Evolutionary conservation across 2,329 filamentous ascomycete species (phyloP).

Genomic region (Neoascochyta sp.): DNA sequence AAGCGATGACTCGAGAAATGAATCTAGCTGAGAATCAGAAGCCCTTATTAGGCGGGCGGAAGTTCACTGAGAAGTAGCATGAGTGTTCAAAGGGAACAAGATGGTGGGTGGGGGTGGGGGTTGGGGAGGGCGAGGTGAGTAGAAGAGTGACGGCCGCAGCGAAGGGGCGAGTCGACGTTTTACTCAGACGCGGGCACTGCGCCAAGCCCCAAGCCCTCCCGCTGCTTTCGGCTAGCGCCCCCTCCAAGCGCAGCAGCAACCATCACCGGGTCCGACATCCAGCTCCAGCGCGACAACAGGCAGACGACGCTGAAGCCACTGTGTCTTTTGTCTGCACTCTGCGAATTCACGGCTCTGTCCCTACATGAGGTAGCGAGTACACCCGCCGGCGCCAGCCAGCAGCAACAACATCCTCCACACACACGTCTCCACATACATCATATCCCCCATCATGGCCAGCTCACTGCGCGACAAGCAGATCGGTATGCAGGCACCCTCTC

Average conservation of each 20-base stretch:
- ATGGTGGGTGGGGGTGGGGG: slow-evolving; percentile 16
- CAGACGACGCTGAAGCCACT: slow-evolving; percentile 19
- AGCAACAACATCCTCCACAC: too few species aligned
- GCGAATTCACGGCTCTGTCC: slow-evolving; percentile 1
- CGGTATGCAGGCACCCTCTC: slow-evolving; percentile 15
- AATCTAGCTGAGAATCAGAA: slow-evolving; percentile 37
- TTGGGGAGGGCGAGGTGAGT: slow-evolving; percentile 23
- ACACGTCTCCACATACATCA: too few species aligned
- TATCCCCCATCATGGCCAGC: slow-evolving; percentile 32
- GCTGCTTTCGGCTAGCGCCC: too few species aligned
- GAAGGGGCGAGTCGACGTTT: slow-evolving; percentile 20
- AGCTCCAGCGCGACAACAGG: too few species aligned
- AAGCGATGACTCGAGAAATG: slow-evolving; percentile 28
- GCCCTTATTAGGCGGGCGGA: slow-evolving; percentile 40
- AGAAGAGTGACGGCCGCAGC: slow-evolving; percentile 21
- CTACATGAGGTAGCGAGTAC: slow-evolving; percentile 27
- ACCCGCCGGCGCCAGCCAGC: slow-evolving; percentile 19
- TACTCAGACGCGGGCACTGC: slow-evolving; percentile 15
- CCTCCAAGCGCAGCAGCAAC: slow-evolving; percentile 6
- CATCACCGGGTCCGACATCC: slow-evolving; percentile 6
- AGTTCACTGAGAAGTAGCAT: slow-evolving; percentile 38
- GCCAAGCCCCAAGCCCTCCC: slow-evolving; percentile 22
- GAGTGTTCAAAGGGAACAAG: slow-evolving; percentile 30
- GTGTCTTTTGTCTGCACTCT: slow-evolving; percentile 11
- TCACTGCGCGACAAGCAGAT: slow-evolving; percentile 67